phyloP scores from a whole-genome alignment of 2,329 filamentous ascomycete species.

The Cryphonectria parasitica region DNA sequence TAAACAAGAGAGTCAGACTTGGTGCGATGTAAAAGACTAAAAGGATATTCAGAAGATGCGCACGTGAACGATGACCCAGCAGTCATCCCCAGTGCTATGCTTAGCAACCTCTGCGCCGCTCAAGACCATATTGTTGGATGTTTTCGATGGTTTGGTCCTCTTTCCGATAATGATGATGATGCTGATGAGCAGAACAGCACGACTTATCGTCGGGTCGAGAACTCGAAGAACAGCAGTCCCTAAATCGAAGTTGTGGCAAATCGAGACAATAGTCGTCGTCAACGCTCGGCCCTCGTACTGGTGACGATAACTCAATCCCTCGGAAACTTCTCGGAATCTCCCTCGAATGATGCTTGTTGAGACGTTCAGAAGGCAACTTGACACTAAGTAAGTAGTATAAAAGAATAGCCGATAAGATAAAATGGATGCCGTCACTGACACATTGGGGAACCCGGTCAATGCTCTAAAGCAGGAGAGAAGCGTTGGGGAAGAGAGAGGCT shows the following conservation, averaged over 20 bases:
- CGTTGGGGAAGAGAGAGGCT: neutral
- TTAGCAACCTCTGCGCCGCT: slow-evolving; percentile 61
- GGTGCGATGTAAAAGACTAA: neutral
- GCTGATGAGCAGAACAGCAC: neutral
- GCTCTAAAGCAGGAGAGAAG: neutral
- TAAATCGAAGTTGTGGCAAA: neutral
- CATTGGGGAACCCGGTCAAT: neutral
- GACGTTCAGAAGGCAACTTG: neutral
- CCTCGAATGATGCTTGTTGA: neutral
- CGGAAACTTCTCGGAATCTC: neutral
- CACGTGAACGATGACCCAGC: slow-evolving; percentile 89
- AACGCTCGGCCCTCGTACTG: neutral
- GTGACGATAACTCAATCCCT: neutral
- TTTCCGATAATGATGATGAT: too few species aligned
- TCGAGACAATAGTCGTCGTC: neutral
- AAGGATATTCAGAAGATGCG: slow-evolving; percentile 26
- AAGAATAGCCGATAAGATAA: slow-evolving; percentile 8
- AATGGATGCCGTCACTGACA: slow-evolving; percentile 23
- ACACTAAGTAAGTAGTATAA: neutral
- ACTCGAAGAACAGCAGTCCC: neutral
- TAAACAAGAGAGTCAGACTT: slow-evolving; percentile 29
- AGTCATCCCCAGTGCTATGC: slow-evolving; percentile 82
- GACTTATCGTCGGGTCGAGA: neutral
- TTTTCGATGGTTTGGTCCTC: neutral
- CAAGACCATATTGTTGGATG: slow-evolving; percentile 46